Percentiles rank a stretch among this genome's conserved stretches.
These are phyloP conservation scores for Jackrogersella multiformis DNA, from an alignment of 495 filamentous ascomycete genomes.

Conservation along the genomic window DNA sequence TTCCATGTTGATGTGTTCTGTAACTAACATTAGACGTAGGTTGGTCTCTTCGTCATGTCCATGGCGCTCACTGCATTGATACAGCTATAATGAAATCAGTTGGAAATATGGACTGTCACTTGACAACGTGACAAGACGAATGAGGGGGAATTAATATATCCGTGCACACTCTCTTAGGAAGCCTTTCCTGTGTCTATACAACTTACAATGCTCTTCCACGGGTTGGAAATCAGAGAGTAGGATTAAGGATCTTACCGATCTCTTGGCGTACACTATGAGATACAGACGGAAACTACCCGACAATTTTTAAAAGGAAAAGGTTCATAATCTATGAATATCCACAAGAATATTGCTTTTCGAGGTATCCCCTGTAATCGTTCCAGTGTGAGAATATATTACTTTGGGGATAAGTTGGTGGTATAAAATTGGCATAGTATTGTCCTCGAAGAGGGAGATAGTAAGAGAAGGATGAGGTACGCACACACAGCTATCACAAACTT, in stretches of 20 bases:
- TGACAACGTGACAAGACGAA: not conserved
- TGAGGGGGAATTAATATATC: not conserved
- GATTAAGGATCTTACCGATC: not conserved
- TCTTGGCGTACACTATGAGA: not conserved
- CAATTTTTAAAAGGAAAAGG: not conserved
- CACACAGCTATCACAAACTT: too few relatives aligned
- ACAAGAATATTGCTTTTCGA: too few relatives aligned
- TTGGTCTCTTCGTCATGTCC: conserved; percentile 34
- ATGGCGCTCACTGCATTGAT: conserved; percentile 27
- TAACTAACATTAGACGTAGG: conserved; percentile 26
- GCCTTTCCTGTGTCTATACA: not conserved
- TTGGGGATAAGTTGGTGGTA: too few relatives aligned
- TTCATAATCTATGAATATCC: not conserved
- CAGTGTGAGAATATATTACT: too few relatives aligned
- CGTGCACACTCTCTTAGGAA: not conserved
- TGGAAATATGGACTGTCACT: not conserved
- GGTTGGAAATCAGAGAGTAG: not conserved
- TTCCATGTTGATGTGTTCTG: not conserved
- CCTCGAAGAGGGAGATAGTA: too few relatives aligned
- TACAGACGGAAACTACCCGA: not conserved
- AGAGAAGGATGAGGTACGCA: too few relatives aligned
- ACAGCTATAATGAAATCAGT: conserved; percentile 21
- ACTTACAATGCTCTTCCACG: not conserved
- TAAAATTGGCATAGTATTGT: too few relatives aligned
- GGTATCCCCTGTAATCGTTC: too few relatives aligned